These are phyloP conservation scores for Ulota crispa DNA, from an alignment of 225 moss, liverwort and hornwort species.

Conservation along the genomic window DNA sequence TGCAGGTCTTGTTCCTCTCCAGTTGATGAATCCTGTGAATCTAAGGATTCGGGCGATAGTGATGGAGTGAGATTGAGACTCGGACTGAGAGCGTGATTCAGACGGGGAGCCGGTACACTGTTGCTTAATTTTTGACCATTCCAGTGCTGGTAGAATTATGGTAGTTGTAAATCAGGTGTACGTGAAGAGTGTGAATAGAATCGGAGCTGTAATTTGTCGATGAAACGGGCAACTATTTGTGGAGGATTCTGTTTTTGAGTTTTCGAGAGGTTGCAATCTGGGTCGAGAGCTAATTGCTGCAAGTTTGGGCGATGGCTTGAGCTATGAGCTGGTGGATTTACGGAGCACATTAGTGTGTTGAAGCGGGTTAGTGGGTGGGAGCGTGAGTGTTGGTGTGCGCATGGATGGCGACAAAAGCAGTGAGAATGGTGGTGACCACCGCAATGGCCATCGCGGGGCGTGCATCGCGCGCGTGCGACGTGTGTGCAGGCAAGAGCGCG, in stretches of 20 bases:
- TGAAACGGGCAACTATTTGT: neutral
- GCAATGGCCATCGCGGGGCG: conserved; percentile 82
- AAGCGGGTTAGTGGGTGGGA: neutral
- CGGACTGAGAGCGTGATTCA: neutral
- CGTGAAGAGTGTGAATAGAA: neutral
- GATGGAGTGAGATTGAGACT: conserved; percentile 4
- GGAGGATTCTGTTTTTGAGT: neutral
- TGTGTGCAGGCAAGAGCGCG: conserved; percentile 60
- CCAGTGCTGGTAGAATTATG: neutral
- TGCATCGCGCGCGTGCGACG: conserved; percentile 70
- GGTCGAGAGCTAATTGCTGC: neutral
- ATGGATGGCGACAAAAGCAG: conserved; percentile 38
- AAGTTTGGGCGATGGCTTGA: neutral
- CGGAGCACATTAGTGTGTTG: neutral
- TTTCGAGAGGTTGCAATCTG: neutral
- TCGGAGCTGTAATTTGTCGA: neutral
- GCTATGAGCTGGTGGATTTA: neutral
- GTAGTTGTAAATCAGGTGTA: neutral
- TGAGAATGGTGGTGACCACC: conserved; percentile 26
- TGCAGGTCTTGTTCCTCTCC: conserved; percentile 2
- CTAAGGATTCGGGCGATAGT: neutral
- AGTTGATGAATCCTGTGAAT: conserved; percentile 26
- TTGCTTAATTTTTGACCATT: neutral
- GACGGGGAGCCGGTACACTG: neutral
- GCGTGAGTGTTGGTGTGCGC: neutral